Evolutionary conservation across 2,329 filamentous ascomycete species (phyloP).

Genomic region (Alternaria arbusti): DNA sequence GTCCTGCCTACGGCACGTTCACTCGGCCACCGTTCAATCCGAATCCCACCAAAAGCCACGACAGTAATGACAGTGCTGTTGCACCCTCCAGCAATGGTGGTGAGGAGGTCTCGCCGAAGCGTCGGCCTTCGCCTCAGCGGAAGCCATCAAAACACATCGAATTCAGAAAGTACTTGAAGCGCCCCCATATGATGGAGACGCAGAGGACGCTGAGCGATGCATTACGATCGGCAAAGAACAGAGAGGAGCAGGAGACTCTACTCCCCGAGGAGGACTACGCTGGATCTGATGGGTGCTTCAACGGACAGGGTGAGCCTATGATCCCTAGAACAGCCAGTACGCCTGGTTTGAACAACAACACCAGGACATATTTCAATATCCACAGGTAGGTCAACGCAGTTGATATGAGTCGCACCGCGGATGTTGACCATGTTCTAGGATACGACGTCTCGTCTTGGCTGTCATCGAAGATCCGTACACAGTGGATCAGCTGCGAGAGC

Average conservation of each 20-base stretch:
- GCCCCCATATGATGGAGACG: conserved; percentile 40
- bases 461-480: conserved; percentile 69
- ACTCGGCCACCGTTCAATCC: conserved; percentile 24
- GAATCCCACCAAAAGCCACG: conserved; percentile 15
- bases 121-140: conserved; percentile 21
- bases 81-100: conserved; percentile 21
- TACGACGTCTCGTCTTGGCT: conserved; percentile 55
- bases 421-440: conserved; percentile 30
- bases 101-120: conserved; percentile 29
- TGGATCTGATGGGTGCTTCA: conserved; percentile 54
- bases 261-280: conserved; percentile 54
- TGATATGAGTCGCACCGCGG: neutral
- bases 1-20: conserved; percentile 34
- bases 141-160: conserved; percentile 38
- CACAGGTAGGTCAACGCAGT: conserved; percentile 58
- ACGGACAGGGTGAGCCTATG: conserved; percentile 43
- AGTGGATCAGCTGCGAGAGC: conserved; percentile 77
- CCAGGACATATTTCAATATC: conserved; percentile 80
- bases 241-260: conserved; percentile 58
- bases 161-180: conserved; percentile 40
- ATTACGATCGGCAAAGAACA: conserved; percentile 48
- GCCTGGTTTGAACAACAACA: conserved; percentile 64
- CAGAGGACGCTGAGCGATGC: conserved; percentile 48
- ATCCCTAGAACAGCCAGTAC: conserved; percentile 49
- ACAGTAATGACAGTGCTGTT: conserved; percentile 28